These are phyloP conservation scores for Metschnikowia reukaufii DNA, from an alignment of 805 yeast species.

Conservation along the genomic window DNA sequence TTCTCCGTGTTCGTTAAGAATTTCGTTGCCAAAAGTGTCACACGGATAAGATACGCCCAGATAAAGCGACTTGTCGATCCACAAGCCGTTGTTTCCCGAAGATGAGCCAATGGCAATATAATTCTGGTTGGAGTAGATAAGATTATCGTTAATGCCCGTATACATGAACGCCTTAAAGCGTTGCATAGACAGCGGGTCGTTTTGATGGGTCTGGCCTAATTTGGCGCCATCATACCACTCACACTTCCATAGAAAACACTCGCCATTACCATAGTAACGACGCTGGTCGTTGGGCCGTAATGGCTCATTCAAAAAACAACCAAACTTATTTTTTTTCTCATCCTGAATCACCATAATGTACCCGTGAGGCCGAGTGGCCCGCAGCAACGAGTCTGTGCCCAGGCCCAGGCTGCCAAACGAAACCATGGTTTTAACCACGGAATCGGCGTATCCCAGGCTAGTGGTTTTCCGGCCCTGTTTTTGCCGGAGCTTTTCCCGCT, in stretches of 20 bases:
- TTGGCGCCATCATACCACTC: constrained; percentile 39
- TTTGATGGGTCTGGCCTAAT: constrained; percentile 10
- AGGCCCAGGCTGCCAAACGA: constrained; percentile 22
- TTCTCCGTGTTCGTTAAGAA: constrained; percentile 39
- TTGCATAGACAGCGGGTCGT: constrained; percentile 10
- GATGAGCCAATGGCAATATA: constrained; percentile 90
- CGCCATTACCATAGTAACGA: constrained; percentile 89
- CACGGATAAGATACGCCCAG: constrained; percentile 79
- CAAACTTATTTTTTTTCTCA: constrained; percentile 61
- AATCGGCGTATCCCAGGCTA: constrained; percentile 36
- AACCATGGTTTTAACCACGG: constrained; percentile 35
- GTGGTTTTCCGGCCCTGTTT: constrained; percentile 13
- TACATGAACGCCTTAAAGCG: constrained; percentile 79
- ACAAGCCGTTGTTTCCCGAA: constrained; percentile 87
- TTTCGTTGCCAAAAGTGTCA: constrained; percentile 88
- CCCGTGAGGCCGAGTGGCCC: constrained; percentile 50
- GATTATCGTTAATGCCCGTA: constrained; percentile 84
- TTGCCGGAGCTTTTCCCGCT: constrained; percentile 22
- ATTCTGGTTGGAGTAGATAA: constrained; percentile 74
- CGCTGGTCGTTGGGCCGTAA: constrained; percentile 69
- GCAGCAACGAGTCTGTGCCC: background rate
- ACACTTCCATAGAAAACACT: constrained; percentile 88
- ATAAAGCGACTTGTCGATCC: constrained; percentile 73
- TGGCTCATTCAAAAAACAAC: constrained; percentile 74
- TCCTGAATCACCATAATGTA: constrained; percentile 76